A percentile compares a stretch with the other conserved stretches of the same genome.
phyloP scores from a whole-genome alignment of 192 early-diverging fungal genomes.

The Backusella morwellensis region DNA sequence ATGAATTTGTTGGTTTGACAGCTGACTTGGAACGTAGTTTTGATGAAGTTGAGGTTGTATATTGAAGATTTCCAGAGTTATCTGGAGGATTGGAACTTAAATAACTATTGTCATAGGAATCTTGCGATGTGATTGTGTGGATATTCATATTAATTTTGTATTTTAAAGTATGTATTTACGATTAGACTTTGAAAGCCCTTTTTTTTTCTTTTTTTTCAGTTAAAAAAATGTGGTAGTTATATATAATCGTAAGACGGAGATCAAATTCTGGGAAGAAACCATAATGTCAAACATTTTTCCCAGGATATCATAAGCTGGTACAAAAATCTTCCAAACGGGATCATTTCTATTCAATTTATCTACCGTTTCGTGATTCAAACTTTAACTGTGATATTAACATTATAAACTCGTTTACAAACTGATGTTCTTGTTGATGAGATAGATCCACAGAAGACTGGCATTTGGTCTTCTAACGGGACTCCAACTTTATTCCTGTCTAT shows the following conservation, averaged over 20 bases:
- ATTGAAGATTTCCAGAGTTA: background rate
- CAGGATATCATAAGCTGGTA: constrained; percentile 7
- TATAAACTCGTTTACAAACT: background rate
- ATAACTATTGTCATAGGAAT: constrained; percentile 2
- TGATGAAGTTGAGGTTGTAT: background rate
- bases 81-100: background rate
- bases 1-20: constrained; percentile 7
- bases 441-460: background rate
- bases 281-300: constrained; percentile 17
- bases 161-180: background rate
- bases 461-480: background rate
- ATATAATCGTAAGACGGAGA: background rate
- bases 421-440: background rate
- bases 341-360: constrained; percentile 1
- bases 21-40: background rate
- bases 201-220: background rate
- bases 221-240: background rate
- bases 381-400: background rate
- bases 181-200: background rate
- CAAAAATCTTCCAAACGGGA: constrained; percentile 1
- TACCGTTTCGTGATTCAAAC: constrained; percentile 1
- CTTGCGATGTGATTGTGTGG: constrained; percentile 4
- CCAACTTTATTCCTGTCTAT: background rate
- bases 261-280: constrained; percentile 8
- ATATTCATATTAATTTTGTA: background rate